These are phyloP conservation scores for Metarhizium robertsii DNA, from an alignment of 2,329 filamentous ascomycete genomes.

Conservation along the genomic window DNA sequence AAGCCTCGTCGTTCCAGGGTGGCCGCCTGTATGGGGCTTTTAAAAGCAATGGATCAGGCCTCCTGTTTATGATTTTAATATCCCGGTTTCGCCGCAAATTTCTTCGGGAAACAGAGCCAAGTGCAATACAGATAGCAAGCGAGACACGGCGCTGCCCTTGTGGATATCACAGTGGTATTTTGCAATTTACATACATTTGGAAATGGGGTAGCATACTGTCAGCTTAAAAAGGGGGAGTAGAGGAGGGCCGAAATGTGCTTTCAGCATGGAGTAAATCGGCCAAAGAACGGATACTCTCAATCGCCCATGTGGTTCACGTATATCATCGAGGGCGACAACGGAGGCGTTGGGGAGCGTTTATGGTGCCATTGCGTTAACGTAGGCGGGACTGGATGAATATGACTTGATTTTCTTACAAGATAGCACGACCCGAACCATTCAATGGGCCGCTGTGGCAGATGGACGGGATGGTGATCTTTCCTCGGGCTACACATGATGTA, in stretches of 20 bases:
- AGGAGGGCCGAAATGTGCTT: slow-evolving; percentile 4
- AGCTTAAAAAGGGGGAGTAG: background rate
- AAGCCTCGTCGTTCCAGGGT: too few species aligned
- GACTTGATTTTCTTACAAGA: background rate
- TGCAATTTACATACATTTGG: slow-evolving; percentile 1
- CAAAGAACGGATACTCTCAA: background rate
- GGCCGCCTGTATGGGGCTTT: background rate
- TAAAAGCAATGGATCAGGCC: background rate
- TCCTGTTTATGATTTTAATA: background rate
- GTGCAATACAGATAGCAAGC: background rate
- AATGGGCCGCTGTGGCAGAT: too few species aligned
- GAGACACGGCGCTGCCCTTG: background rate
- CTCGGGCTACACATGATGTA: too few species aligned
- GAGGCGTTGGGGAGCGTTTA: background rate
- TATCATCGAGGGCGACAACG: background rate
- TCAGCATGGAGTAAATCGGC: slow-evolving; percentile 8
- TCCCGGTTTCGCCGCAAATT: background rate
- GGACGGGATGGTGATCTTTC: too few species aligned
- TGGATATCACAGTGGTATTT: background rate
- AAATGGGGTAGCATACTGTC: slow-evolving; percentile 3
- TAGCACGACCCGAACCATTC: too few species aligned
- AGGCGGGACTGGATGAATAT: background rate
- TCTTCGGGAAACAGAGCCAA: background rate
- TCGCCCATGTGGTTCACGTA: background rate
- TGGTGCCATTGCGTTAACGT: background rate